phyloP scores from a whole-genome alignment of 2,329 filamentous ascomycete genomes.

The Xylaria sp. region DNA sequence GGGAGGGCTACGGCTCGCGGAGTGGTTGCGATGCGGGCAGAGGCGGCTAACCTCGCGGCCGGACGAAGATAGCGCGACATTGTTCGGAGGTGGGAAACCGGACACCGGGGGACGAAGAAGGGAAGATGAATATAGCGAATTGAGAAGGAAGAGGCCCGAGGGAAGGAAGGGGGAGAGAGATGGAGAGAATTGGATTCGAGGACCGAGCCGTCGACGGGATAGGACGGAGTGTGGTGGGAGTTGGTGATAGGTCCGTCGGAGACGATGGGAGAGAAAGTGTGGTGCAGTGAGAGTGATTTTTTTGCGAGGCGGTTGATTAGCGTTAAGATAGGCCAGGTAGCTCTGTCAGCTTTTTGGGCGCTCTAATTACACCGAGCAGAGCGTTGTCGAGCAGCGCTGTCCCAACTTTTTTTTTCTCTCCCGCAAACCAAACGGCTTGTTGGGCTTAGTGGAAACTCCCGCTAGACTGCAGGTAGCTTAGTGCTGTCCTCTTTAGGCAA shows the following conservation, averaged over 20 bases:
- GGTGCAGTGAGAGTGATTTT: conserved; percentile 44
- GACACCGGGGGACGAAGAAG: conserved; percentile 11
- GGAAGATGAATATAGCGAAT: not conserved
- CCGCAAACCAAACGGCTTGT: conserved; percentile 42
- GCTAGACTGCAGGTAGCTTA: conserved; percentile 39
- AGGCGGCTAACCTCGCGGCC: conserved; percentile 60
- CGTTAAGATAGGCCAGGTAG: conserved; percentile 1
- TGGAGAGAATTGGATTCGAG: conserved; percentile 30
- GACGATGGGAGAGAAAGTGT: conserved; percentile 25
- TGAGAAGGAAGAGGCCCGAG: not conserved
- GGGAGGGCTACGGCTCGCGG: conserved; percentile 53
- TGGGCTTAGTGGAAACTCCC: conserved; percentile 31
- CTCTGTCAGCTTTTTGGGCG: conserved; percentile 45
- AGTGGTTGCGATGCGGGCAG: conserved; percentile 53
- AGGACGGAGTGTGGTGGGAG: conserved; percentile 16
- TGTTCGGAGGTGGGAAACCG: conserved; percentile 32
- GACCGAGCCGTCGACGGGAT: conserved; percentile 42
- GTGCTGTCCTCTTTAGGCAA: conserved; percentile 19
- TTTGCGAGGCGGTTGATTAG: conserved; percentile 4
- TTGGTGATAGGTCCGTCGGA: conserved; percentile 26
- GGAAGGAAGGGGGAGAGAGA: conserved; percentile 1
- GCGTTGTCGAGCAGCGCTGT: conserved; percentile 26
- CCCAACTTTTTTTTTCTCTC: conserved; percentile 45
- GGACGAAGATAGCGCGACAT: conserved; percentile 66
- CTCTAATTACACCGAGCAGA: conserved; percentile 23